phyloP scores from a whole-genome alignment of 164 flowering plant species.

The Pachysandra terminalis region DNA sequence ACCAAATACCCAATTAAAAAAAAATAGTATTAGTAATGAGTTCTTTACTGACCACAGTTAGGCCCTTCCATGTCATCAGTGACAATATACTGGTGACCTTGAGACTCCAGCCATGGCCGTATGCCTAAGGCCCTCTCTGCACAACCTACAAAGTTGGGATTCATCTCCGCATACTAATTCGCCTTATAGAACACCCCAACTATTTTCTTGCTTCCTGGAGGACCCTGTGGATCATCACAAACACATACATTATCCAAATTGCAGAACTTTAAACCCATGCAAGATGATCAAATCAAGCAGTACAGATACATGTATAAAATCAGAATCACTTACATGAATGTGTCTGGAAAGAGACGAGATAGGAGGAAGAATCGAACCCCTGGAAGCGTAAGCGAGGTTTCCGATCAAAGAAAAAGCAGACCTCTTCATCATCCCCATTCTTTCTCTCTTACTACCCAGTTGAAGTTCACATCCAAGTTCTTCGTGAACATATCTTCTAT shows the following conservation, averaged over 20 bases:
- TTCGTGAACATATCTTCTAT: no score
- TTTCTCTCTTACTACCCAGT: no score
- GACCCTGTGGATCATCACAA: slow-evolving; percentile 41
- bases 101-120: slow-evolving; percentile 83
- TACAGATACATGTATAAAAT: background rate
- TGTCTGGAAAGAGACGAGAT: slow-evolving; percentile 28
- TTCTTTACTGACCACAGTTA: slow-evolving; percentile 52
- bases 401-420: slow-evolving; percentile 42
- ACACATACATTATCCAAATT: background rate
- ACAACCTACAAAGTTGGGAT: slow-evolving; percentile 88
- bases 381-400: slow-evolving; percentile 23
- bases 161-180: slow-evolving; percentile 73
- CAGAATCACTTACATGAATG: slow-evolving; percentile 43
- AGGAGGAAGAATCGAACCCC: slow-evolving; percentile 15
- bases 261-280: background rate
- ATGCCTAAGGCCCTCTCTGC: slow-evolving; percentile 79
- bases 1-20: no score
- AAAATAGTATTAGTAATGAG: no score
- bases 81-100: slow-evolving; percentile 93
- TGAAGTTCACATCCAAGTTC: no score
- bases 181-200: slow-evolving; percentile 98
- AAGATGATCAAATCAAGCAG: background rate
- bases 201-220: slow-evolving; percentile 81
- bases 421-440: slow-evolving; percentile 58
- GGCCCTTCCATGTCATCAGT: slow-evolving; percentile 98